Base-by-base conservation (phyloP, 805 yeast species). In the Deakozyma indianensis region DNA sequence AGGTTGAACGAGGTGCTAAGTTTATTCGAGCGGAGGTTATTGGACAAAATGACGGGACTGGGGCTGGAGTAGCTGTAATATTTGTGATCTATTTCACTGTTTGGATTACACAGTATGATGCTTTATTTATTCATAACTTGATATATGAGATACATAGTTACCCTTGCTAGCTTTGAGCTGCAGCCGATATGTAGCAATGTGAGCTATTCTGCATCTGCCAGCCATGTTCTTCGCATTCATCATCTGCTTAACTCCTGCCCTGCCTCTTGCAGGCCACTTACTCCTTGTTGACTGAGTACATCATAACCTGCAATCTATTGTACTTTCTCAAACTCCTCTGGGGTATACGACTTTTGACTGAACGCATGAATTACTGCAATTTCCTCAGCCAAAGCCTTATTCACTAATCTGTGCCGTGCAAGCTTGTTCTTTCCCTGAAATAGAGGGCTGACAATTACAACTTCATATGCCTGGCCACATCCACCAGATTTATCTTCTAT, bases 391-490 rank as follows among this genome's bases (percentile, higher is more conserved):
- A 92, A 69, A 1, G 83, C 78, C 25, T 60, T 67, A 62, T 92
- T 92, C 42, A 94, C 95, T 53, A 87, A 56, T 52, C 97, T 70
- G 55, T 90, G 95, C 57, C 99, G 74, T 68, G 78, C 75, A 43
- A 92, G 68, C 60, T 83, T 83, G 64, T 85, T 86, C 65, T 86
- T 85, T 22, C 92, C 92, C 48, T 70, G 62, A 61, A 94, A 92
- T 21, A 68, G 57, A 41, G 76, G 79, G 63, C 69, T 66, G 7
- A 92, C 95, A 23, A 94, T 88, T 4, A 84, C 74, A 27, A 87
- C 95, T 32, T 94, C 95, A 63, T 88, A 90, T 2, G 97, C 95
- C 62, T 90, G 96, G 3, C 99, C 99, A 64, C 99, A 92, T 1
- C 99, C 99, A 15, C 94, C 94, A 9, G 80, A 78, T 69, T 77